Evolutionary conservation across 768 basidiomycete genomes (phyloP).

Genomic region (Lactifluus pinguis): DNA sequence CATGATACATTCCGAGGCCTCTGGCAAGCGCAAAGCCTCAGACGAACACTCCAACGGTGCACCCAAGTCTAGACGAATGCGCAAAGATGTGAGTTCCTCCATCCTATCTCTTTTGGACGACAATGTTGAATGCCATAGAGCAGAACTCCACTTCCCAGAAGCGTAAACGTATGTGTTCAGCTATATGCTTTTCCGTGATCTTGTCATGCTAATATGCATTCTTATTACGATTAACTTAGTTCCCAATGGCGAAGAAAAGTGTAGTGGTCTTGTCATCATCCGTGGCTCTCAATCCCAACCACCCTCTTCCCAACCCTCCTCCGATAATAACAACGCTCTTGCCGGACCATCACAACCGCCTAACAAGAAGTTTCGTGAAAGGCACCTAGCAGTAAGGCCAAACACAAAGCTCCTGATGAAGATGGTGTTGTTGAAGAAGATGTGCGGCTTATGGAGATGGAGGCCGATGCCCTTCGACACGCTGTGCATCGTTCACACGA

Average conservation of each 20-base stretch:
- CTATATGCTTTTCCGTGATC: constrained; percentile 23
- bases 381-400: constrained; percentile 28
- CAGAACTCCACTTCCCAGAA: constrained; percentile 36
- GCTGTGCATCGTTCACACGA: constrained; percentile 29
- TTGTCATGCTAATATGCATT: constrained; percentile 14
- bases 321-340: constrained; percentile 25
- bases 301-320: constrained; percentile 25
- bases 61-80: constrained; percentile 11
- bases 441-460: constrained; percentile 63
- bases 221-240: constrained; percentile 25
- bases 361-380: constrained; percentile 47
- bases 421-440: constrained; percentile 53
- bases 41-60: constrained; percentile 13
- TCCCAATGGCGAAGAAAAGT: constrained; percentile 51
- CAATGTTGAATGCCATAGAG: no score
- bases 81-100: constrained; percentile 17
- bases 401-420: constrained; percentile 29
- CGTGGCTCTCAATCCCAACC: no score
- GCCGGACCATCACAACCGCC: constrained; percentile 37
- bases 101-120: no score
- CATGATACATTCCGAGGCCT: constrained; percentile 15
- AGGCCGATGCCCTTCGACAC: constrained; percentile 53
- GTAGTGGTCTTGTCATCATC: constrained; percentile 53
- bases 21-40: constrained; percentile 16
- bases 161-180: constrained; percentile 45